Base-by-base conservation (phyloP, 2,329 filamentous ascomycete species). In the Claviceps arundinis region DNA sequence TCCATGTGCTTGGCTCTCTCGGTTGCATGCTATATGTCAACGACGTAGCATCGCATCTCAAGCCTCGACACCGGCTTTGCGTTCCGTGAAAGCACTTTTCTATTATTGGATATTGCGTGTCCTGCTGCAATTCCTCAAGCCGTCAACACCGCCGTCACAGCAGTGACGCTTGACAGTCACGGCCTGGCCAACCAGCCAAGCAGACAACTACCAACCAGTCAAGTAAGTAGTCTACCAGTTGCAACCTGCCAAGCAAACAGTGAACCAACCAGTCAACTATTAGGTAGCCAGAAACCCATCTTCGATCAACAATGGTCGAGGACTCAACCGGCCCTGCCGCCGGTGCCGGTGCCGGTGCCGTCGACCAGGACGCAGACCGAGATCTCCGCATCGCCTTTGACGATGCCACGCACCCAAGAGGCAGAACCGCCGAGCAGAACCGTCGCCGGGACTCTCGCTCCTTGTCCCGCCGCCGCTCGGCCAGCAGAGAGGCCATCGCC, bases 381-480 rank as follows among this genome's bases (percentile, higher is more conserved):
- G 59, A 61, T 53, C 53, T 56, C 16, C 58, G 59, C 52, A 61
- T 61, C 51, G 60, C 57, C n/a, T 61, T 61, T 22, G 45, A 60
- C 44, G 53, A 59, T 50, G 58, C 55, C 2, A 51, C 56, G 17
- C 58, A 61, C 38, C 59, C 57, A 13, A 56, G 59, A 37, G 57
- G 55, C 48, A 54, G 56, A 26, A 45, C 52, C 38, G n/a, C 50
- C 17, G 55, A 54, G 44, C 26, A 48, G 42, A 16, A 52, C 52
- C 47, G 41, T 41, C 30, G 43, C 48, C 40, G 46, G 37, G 11
- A 44, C 38, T 56, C 57, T 7, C 59, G 59, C 37, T 58, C 59
- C 19, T 41, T 55, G 13, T 60, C 58, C 22, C 59, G 59, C 47
- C 54, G 57, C 22, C 56, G 59, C 50, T 61, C 59, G 5, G 5